Evolutionary conservation across 106 monocot genomes (phyloP).

Genomic region (Acorus gramineus): DNA sequence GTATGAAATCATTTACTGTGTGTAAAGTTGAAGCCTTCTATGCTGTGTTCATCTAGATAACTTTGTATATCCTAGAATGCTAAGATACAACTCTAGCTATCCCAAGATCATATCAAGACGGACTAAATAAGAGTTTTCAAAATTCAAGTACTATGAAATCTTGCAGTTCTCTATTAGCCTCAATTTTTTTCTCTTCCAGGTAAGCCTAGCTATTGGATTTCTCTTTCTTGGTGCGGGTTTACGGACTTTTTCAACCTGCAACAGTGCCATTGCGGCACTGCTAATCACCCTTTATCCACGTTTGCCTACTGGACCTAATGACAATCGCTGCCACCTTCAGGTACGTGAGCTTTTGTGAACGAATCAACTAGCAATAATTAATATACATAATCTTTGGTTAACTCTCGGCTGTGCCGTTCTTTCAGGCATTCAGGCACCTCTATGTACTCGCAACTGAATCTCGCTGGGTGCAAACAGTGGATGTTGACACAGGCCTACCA

Average conservation of each 20-base stretch:
- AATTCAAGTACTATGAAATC: too few relatives aligned
- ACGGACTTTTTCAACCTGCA: conserved; percentile 85
- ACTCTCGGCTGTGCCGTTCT: too few relatives aligned
- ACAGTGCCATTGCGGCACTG: conserved; percentile 86
- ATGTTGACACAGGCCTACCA: conserved; percentile 90
- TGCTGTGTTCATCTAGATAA: too few relatives aligned
- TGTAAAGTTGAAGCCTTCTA: too few relatives aligned
- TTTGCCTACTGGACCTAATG: conserved; percentile 91
- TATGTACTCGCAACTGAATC: conserved; percentile 90
- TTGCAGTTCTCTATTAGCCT: not conserved
- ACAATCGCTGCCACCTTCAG: conserved; percentile 97
- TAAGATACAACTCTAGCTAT: too few relatives aligned
- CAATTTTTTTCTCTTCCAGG: conserved; percentile 28
- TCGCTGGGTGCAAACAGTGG: conserved; percentile 85
- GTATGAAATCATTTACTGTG: too few relatives aligned
- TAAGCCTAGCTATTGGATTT: conserved; percentile 89
- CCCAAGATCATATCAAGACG: too few relatives aligned
- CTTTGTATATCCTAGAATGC: too few relatives aligned
- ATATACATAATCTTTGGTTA: too few relatives aligned
- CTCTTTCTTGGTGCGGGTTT: conserved; percentile 93
- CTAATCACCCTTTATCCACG: conserved; percentile 91
- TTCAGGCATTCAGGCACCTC: conserved; percentile 86
- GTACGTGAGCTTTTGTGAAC: conserved; percentile 10
- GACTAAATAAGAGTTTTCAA: too few relatives aligned
- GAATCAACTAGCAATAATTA: too few relatives aligned